These are phyloP conservation scores for Colletotrichum sp. DNA, from an alignment of 2,329 filamentous ascomycete genomes.

Conservation along the genomic window DNA sequence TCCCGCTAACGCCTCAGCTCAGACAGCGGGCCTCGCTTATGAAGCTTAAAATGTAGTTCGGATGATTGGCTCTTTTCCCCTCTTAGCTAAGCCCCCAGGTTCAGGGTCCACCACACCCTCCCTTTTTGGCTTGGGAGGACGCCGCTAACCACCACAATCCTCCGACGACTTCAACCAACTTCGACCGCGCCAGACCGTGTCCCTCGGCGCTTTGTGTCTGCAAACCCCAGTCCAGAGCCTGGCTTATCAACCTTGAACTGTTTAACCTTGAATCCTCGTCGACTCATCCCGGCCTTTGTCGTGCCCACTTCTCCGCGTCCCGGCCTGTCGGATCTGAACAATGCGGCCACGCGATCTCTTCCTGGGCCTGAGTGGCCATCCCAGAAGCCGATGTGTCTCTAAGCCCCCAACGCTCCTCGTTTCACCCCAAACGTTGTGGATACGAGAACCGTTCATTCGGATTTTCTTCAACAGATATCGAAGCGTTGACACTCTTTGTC, in stretches of 20 bases:
- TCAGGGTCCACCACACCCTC: neutral
- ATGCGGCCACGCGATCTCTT: neutral
- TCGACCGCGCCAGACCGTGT: neutral
- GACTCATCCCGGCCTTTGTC: neutral
- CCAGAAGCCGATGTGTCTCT: neutral
- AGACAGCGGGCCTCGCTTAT: neutral
- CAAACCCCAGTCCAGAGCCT: neutral
- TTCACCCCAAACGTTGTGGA: neutral
- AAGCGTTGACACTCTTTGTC: neutral
- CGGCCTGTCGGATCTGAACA: neutral
- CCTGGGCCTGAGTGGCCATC: neutral
- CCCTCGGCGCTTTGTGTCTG: slow-evolving; percentile 1
- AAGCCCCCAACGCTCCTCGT: neutral
- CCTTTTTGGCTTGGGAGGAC: neutral
- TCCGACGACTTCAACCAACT: neutral
- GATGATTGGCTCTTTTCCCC: neutral
- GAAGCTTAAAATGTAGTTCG: neutral
- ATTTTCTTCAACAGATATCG: neutral
- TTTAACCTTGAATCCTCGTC: neutral
- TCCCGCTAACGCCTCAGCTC: neutral
- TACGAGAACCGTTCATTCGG: neutral
- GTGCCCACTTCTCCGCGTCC: neutral
- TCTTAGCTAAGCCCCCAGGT: neutral
- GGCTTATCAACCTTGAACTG: neutral
- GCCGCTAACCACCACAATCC: neutral